Evolutionary conservation across 495 filamentous ascomycete species (phyloP), one percentile per base, ranked within the genome.

Genomic region (Coniosporium apollinis): DNA sequence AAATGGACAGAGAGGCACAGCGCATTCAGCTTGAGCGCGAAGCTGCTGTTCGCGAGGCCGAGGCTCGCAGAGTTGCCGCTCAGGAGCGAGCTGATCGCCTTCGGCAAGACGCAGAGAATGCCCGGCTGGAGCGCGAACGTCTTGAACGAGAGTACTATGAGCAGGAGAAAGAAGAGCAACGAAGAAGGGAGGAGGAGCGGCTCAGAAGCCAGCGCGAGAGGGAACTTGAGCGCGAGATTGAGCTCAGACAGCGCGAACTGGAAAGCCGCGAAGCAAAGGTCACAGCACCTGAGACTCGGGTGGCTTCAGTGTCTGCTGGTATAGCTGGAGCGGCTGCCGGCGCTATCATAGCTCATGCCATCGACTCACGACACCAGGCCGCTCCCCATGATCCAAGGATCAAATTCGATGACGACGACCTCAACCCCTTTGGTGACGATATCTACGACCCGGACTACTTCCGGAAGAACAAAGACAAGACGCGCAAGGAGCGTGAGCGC

Each of bases 391-490:
- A n/a, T n/a, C n/a, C n/a, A n/a, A n/a, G n/a, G n/a, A n/a, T n/a
- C n/a, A n/a, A n/a, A n/a, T n/a, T n/a, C n/a, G n/a, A n/a, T n/a
- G n/a, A n/a, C n/a, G n/a, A n/a, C n/a, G n/a, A n/a, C n/a, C n/a
- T n/a, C n/a, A n/a, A n/a, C n/a, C 24, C 49, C 22, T 38, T 44
- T 17, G 47, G 56, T 22, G 53, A 57, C 14, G 57, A 55, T 13
- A 43, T 60, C 24, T 51, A 50, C 36, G 55, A 57, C 28, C 50
- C 46, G 3, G 47, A 54, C 28, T 52, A 45, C 30, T 60, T 58
- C 49, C 46, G 45, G 20, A 52, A 47, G 38, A 44, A 37, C 26
- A 42, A 10, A 26, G 24, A 26, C 13, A 13, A 8, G 13, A 26
- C 24, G 9, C 24, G 24, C 13, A 26, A 13, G 13, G 24, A 47